Base-by-base conservation (phyloP, 176 grass and related monocot genomes). In the Oryza glumipatula region DNA sequence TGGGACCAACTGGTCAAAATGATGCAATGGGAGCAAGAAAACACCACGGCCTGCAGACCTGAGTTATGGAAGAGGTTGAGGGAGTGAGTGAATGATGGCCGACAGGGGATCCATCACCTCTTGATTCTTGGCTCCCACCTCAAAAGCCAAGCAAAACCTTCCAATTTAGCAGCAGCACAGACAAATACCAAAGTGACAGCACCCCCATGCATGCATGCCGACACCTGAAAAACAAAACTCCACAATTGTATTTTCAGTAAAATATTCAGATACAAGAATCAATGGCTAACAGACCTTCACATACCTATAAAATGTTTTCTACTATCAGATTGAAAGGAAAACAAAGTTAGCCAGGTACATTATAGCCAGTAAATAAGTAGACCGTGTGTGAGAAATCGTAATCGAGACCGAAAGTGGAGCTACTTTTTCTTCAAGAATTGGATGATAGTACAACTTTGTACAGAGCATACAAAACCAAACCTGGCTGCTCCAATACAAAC, bases 1-100 rank as follows among this genome's bases (percentile, higher is more conserved):
- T 22, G 88, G 88, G 88, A 81, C 88, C 88, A 85, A 56, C 82
- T 30, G 82, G 88, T 85, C 77, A 70, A 89, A 85, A 81, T 9
- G 71, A 83, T 56, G 70, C 65, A 41, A 68, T 66, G 46, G 68
- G 67, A 13, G 47, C 19, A 77, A 89, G 46, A 78, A 73, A 41
- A 66, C 71, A 81, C 16, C 85, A 76, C 64, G 14, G 83, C 65
- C 74, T 78, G 74, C 74, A 68, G 47, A 84, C 73, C 82, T 77
- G 82, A 56, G 52, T 69, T 9, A 68, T 84, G 73, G 73, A 69
- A 69, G 64, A 24, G 63, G 72, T 51, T 76, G 63, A 72, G 12
- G 72, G 9, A 69, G 64, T 77, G 9, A 76, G 46, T 76, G 19
- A 69, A 84, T 78, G 48, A 47, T 69, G 23, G 11, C 49, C 82